These are phyloP conservation scores for Tillandsia leiboldiana DNA, from an alignment of 176 grass and related monocot species.

Conservation along the genomic window DNA sequence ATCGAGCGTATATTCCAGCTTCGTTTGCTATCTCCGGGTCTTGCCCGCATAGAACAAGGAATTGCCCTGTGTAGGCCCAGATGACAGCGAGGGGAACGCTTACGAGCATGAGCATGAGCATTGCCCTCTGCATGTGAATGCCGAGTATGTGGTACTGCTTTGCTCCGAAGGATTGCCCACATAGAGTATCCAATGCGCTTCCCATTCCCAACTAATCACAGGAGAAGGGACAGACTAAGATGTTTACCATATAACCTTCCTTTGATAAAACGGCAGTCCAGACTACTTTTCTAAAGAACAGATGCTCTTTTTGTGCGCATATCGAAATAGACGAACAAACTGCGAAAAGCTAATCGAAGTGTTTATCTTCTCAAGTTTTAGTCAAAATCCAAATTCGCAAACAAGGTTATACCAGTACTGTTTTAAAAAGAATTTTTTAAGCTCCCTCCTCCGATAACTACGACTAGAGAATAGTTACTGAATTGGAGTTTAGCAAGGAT, in stretches of 20 bases:
- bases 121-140: constrained; percentile 64
- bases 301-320: too few species aligned
- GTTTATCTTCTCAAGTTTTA: too few species aligned
- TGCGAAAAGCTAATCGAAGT: too few species aligned
- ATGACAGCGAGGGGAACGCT: constrained; percentile 36
- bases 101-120: constrained; percentile 43
- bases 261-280: too few species aligned
- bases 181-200: constrained; percentile 37
- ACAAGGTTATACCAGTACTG: too few species aligned
- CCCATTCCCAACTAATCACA: constrained; percentile 23
- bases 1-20: constrained; percentile 52
- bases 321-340: too few species aligned
- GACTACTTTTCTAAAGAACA: too few species aligned
- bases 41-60: constrained; percentile 61
- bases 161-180: constrained; percentile 65
- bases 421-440: not conserved
- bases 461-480: too few species aligned
- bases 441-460: too few species aligned
- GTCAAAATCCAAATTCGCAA: too few species aligned
- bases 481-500: too few species aligned
- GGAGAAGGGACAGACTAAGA: not conserved
- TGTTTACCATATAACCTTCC: not conserved
- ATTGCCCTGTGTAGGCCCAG: constrained; percentile 42
- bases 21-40: constrained; percentile 44
- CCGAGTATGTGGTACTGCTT: constrained; percentile 52